Evolutionary conservation across 192 early-diverging fungal species (phyloP), one percentile per base, ranked within the genome.

Genomic region (Coemansia biformis): DNA sequence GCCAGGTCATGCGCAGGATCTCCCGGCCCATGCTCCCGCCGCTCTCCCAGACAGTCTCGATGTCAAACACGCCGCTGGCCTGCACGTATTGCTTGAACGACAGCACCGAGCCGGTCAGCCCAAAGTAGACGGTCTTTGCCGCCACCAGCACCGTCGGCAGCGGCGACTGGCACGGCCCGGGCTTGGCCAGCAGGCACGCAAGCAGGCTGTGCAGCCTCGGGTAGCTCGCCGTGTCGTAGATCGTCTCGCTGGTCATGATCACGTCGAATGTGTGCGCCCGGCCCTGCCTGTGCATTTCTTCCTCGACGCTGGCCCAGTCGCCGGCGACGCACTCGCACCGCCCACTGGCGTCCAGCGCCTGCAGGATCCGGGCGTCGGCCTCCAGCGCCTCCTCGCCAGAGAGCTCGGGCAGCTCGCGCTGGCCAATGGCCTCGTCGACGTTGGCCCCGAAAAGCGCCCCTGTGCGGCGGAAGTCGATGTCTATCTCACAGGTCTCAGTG

Each of bases 71-170:
- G 26, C 79, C 76, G 21, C 57, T 51, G 18, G 66, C 46, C 17
- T 74, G 54, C 15, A 91, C 80, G 18, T 84, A 64, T 43, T 77
- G 50, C 28, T 80, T 57, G 62, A 96, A 96, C 32, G 83, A 68
- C 14, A 86, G 64, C 23, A 93, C 78, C 15, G 86, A 85, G 6
- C 95, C 95, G 19, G 86, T 81, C 2, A 92, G 91, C 17, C 95
- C 95, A 84, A 98, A 98, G 61, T 98, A 98, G 7, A 86, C 84
- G 0, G 86, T 81, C 55, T 98, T 98, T 49, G 92, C 92, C 14
- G 92, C 91, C 8, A 98, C 78, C 24, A 86, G 82, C 12, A 40
- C 59, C 51, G 47, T 50, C 13, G 70, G 70, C 28, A 15, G 28
- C 13, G 18, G 14, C 14, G 11, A 13, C 22, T 18, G 9, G 69